phyloP scores from a whole-genome alignment of 106 monocot genomes.

The Acorus calamus region DNA sequence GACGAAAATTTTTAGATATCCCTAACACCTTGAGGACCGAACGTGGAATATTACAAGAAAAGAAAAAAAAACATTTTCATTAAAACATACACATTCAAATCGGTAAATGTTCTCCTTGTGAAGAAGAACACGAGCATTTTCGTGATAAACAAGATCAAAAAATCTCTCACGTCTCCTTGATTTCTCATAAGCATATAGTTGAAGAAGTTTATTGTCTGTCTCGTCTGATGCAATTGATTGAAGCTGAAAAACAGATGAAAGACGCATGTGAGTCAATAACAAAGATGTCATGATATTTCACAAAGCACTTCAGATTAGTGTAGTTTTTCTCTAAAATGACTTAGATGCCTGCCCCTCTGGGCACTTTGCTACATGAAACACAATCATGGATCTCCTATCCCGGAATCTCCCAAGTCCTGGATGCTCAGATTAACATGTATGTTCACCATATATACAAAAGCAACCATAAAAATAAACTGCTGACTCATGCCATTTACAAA shows the following conservation, averaged over 20 bases:
- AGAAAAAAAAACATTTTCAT: not conserved
- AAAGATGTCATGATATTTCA: not conserved
- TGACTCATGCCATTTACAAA: too few species aligned
- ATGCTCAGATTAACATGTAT: too few species aligned
- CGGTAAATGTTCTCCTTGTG: conserved; percentile 84
- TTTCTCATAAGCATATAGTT: conserved; percentile 77
- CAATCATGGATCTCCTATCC: too few species aligned
- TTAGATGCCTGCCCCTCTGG: too few species aligned
- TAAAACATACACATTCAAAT: conserved; percentile 76
- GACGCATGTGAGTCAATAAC: conserved; percentile 3
- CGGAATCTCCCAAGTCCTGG: too few species aligned
- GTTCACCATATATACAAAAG: too few species aligned
- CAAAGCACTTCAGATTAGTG: not conserved
- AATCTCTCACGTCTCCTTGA: conserved; percentile 49
- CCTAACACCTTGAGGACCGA: not conserved
- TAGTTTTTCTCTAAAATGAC: too few species aligned
- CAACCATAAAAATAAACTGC: too few species aligned
- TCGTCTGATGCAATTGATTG: conserved; percentile 79
- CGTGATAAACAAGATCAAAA: conserved; percentile 72
- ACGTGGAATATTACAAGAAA: not conserved
- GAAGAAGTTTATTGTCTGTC: conserved; percentile 68
- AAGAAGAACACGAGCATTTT: conserved; percentile 79
- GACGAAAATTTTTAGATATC: too few species aligned
- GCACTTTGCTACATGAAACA: too few species aligned
- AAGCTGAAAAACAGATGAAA: conserved; percentile 48